These are phyloP conservation scores for Hymenoscyphus occultus DNA, from an alignment of 2,329 filamentous ascomycete species.

Conservation along the genomic window DNA sequence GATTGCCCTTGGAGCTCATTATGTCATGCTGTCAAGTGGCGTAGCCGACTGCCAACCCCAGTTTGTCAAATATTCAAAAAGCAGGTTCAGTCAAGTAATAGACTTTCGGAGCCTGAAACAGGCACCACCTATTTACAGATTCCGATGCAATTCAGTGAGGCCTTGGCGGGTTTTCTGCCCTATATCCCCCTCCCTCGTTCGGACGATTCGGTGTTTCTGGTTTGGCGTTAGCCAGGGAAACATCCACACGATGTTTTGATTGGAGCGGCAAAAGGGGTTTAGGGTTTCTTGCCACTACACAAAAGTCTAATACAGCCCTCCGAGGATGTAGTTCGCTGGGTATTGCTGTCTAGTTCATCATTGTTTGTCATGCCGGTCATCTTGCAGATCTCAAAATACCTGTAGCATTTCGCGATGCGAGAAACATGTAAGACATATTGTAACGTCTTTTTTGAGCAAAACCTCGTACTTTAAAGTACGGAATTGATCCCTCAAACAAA, in stretches of 20 bases:
- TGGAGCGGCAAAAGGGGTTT: neutral
- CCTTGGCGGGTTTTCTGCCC: neutral
- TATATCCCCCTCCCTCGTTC: neutral
- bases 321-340: neutral
- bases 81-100: neutral
- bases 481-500: neutral
- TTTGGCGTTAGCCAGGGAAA: neutral
- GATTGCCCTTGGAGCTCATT: neutral
- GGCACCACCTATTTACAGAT: neutral
- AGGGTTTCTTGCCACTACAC: neutral
- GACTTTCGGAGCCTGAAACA: slow-evolving; percentile 1
- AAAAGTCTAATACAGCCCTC: neutral
- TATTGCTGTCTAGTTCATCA: neutral
- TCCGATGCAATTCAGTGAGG: neutral
- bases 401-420: neutral
- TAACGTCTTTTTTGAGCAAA: neutral
- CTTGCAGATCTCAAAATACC: neutral
- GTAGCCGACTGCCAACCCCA: too few relatives aligned
- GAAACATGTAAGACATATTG: neutral
- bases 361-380: neutral
- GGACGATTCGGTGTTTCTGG: neutral
- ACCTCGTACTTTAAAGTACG: neutral
- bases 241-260: neutral
- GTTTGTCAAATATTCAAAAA: neutral
- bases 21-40: slow-evolving; percentile 5